Conservation (phyloP, 2,329 filamentous ascomycete species). For the Huntiella omanensis region DNA sequence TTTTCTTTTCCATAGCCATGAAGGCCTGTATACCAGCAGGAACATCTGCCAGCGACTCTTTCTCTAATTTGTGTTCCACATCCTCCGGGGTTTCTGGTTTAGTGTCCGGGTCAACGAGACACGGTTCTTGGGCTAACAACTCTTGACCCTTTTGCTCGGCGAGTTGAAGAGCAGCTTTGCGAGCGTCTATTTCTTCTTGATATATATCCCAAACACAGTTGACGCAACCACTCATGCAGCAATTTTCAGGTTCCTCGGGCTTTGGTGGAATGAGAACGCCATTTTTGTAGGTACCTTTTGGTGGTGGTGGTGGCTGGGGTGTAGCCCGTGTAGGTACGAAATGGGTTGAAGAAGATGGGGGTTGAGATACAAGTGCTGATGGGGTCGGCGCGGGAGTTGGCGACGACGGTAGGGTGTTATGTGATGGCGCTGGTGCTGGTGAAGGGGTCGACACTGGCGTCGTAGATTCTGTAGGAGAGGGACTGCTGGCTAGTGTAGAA, state of each 20-base stretch:
- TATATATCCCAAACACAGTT: slow-evolving; percentile 93
- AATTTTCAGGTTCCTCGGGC: slow-evolving; percentile 86
- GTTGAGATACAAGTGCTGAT: too few relatives aligned
- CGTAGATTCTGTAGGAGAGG: too few relatives aligned
- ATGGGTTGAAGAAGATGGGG: too few relatives aligned
- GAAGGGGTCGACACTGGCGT: too few relatives aligned
- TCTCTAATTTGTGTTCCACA: slow-evolving; percentile 26
- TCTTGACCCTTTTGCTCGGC: slow-evolving; percentile 17
- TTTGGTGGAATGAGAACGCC: slow-evolving; percentile 49
- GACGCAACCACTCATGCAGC: slow-evolving; percentile 97
- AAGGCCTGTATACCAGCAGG: slow-evolving; percentile 91
- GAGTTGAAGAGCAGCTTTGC: slow-evolving; percentile 46
- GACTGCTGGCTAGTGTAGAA: too few relatives aligned
- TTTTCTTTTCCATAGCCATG: slow-evolving; percentile 86
- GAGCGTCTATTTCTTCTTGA: slow-evolving; percentile 82
- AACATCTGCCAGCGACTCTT: slow-evolving; percentile 58
- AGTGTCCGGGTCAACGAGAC: slow-evolving; percentile 14
- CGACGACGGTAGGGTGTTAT: too few relatives aligned
- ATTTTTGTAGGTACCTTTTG: too few relatives aligned
- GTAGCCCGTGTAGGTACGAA: too few relatives aligned
- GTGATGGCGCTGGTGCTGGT: too few relatives aligned
- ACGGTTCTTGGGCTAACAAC: not conserved
- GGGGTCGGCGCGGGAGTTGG: too few relatives aligned
- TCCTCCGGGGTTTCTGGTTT: too few relatives aligned
- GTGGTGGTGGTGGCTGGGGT: too few relatives aligned